phyloP scores from a whole-genome alignment of 495 filamentous ascomycete species.

The Xylaria bambusicola region DNA sequence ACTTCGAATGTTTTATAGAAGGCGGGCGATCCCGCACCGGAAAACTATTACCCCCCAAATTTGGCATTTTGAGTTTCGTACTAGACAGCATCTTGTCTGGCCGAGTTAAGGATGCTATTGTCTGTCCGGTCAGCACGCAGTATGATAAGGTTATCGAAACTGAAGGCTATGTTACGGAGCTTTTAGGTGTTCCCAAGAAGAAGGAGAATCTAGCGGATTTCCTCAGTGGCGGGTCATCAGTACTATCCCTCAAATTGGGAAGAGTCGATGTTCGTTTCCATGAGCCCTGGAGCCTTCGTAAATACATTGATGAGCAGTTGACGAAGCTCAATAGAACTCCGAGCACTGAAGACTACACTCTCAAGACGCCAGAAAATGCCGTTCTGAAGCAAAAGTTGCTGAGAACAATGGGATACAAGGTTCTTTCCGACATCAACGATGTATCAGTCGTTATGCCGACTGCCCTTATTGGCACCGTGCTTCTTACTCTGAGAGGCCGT shows the following conservation, averaged over 20 bases:
- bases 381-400: slow-evolving; percentile 62
- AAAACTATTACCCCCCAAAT: slow-evolving; percentile 90
- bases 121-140: slow-evolving; percentile 93
- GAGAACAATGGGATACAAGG: slow-evolving; percentile 83
- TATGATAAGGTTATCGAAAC: slow-evolving; percentile 99
- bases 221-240: slow-evolving; percentile 76
- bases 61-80: slow-evolving; percentile 93
- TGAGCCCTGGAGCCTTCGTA: slow-evolving; percentile 85
- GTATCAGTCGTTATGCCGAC: slow-evolving; percentile 98
- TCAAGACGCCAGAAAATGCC: slow-evolving; percentile 46
- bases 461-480: slow-evolving; percentile 88
- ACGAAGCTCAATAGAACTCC: slow-evolving; percentile 46
- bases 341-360: slow-evolving; percentile 40
- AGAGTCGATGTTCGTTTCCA: slow-evolving; percentile 95
- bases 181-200: slow-evolving; percentile 89
- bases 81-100: slow-evolving; percentile 86
- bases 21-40: slow-evolving; percentile 90
- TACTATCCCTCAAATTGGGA: slow-evolving; percentile 84
- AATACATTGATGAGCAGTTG: slow-evolving; percentile 76
- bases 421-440: slow-evolving; percentile 90
- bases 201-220: slow-evolving; percentile 92
- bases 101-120: slow-evolving; percentile 84
- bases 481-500: slow-evolving; percentile 87
- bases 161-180: slow-evolving; percentile 91
- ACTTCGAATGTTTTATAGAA: slow-evolving; percentile 96